Evolutionary conservation across 345 rosid species (phyloP).

Genomic region (Eucalyptus dawsonii): DNA sequence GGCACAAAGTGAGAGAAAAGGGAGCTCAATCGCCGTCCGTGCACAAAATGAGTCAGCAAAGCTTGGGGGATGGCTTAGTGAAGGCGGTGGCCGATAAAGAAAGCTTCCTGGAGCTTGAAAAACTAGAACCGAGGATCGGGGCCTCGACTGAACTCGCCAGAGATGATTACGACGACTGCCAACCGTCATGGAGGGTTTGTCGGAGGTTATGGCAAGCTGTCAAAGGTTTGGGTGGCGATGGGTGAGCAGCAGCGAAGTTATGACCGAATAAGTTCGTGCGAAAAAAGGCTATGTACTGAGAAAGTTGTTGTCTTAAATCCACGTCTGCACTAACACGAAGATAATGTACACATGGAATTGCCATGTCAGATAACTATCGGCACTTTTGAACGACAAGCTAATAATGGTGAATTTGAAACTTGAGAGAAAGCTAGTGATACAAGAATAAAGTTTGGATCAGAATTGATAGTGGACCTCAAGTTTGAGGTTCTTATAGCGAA

Average conservation of each 20-base stretch:
- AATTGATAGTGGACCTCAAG: background rate
- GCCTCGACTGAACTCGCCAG: background rate
- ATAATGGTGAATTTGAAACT: background rate
- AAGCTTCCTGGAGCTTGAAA: too few species aligned
- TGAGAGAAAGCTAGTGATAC: background rate
- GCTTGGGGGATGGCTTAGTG: too few species aligned
- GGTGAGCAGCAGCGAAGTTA: background rate
- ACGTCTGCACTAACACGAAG: background rate
- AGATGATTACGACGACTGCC: background rate
- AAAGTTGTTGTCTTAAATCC: background rate
- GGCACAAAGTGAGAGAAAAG: background rate
- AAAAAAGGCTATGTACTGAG: background rate
- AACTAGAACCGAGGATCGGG: background rate
- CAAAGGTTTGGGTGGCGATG: background rate
- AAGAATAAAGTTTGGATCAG: background rate
- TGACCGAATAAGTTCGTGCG: background rate
- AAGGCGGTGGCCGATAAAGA: too few species aligned
- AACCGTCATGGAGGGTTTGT: background rate
- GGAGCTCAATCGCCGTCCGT: too few species aligned
- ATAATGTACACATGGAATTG: background rate
- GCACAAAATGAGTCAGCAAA: too few species aligned
- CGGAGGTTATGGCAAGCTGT: background rate
- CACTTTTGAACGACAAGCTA: background rate
- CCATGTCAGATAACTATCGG: background rate
- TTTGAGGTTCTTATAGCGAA: background rate